These are phyloP conservation scores for Apostasia ramifera DNA, from an alignment of 106 monocot genomes.

Conservation along the genomic window DNA sequence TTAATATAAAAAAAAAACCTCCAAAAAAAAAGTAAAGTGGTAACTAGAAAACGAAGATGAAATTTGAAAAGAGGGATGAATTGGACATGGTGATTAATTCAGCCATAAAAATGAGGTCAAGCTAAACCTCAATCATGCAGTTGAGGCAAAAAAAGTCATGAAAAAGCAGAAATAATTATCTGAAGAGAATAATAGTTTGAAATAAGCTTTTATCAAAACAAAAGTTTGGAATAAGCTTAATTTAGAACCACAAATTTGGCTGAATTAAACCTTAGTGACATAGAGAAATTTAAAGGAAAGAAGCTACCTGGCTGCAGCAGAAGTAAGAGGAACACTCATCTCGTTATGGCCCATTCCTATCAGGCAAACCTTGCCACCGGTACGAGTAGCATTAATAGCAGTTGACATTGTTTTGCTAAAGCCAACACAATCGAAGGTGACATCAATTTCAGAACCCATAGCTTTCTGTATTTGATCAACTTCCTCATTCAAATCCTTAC, in stretches of 20 bases:
- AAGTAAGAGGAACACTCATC: constrained; percentile 79
- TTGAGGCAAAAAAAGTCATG: background rate
- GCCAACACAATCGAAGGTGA: constrained; percentile 83
- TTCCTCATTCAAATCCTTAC: constrained; percentile 53
- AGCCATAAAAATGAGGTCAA: background rate
- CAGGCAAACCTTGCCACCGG: constrained; percentile 86
- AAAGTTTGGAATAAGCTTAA: no score
- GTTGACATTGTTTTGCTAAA: constrained; percentile 93
- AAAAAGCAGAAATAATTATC: no score
- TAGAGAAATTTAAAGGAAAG: background rate
- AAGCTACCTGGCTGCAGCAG: constrained; percentile 70
- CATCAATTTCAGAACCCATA: constrained; percentile 73
- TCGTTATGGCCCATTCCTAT: constrained; percentile 93
- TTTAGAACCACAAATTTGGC: background rate
- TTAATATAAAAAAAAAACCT: no score
- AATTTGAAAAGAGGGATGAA: no score
- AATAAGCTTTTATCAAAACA: background rate
- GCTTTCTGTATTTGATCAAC: constrained; percentile 43
- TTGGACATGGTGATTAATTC: background rate
- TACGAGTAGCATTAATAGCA: constrained; percentile 58
- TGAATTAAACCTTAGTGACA: background rate
- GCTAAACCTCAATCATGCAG: background rate
- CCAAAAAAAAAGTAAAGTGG: no score
- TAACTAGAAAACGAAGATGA: no score
- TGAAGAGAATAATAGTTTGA: background rate